A percentile compares a stretch with the other conserved stretches of the same genome.
Conservation (phyloP, 768 basidiomycete genomes). For the Zangia roseola region DNA sequence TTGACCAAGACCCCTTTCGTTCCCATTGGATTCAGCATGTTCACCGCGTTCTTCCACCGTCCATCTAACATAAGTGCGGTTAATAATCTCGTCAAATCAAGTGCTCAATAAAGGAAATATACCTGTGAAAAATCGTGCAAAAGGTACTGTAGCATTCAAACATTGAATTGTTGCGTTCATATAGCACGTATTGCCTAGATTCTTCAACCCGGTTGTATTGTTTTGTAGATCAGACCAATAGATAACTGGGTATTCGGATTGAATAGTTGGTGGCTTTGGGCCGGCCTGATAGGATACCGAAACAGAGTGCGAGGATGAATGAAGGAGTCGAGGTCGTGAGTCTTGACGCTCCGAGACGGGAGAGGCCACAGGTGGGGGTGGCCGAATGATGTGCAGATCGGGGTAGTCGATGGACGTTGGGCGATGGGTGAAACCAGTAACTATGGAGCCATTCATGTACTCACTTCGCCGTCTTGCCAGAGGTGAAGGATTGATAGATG, state of each 20-base stretch:
- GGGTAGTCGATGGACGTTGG: conserved; percentile 75
- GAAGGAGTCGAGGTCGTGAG: conserved; percentile 53
- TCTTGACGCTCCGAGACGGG: conserved; percentile 75
- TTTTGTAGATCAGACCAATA: conserved; percentile 85
- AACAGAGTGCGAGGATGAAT: conserved; percentile 37
- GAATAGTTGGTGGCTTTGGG: conserved; percentile 65
- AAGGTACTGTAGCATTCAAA: conserved; percentile 90
- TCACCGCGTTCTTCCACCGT: conserved; percentile 80
- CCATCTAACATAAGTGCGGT: conserved; percentile 54
- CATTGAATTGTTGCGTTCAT: conserved; percentile 99
- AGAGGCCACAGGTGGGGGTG: conserved; percentile 76
- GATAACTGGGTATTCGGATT: conserved; percentile 73
- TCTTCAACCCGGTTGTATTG: conserved; percentile 85
- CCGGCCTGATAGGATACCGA: conserved; percentile 25
- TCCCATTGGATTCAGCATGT: conserved; percentile 81
- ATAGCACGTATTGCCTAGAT: conserved; percentile 96
- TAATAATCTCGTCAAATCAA: background rate
- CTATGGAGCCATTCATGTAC: conserved; percentile 73
- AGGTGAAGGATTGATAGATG: conserved; percentile 78
- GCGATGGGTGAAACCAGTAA: conserved; percentile 45
- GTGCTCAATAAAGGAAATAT: conserved; percentile 5
- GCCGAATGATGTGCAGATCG: conserved; percentile 66
- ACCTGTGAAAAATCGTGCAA: conserved; percentile 92
- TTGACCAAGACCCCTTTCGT: conserved; percentile 80
- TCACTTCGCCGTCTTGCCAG: conserved; percentile 73